These are phyloP conservation scores for Otatea glauca DNA, from an alignment of 176 grass and related monocot species.

Conservation along the genomic window DNA sequence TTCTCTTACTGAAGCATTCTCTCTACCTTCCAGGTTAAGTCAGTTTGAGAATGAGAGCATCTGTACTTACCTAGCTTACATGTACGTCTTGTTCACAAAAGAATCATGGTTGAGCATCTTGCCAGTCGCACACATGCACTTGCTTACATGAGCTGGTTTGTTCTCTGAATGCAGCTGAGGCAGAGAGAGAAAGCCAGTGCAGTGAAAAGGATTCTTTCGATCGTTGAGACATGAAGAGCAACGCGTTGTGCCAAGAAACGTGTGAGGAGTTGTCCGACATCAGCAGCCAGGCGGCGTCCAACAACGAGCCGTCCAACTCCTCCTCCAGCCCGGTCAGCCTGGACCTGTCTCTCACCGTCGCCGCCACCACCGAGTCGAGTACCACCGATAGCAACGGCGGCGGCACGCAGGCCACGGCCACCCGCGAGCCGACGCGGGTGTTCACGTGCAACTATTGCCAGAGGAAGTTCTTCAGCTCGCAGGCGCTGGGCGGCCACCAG, in stretches of 20 bases:
- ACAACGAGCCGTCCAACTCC: slow-evolving; percentile 48
- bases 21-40: slow-evolving; percentile 1
- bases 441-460: slow-evolving; percentile 85
- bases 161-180: slow-evolving; percentile 47
- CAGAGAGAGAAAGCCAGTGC: slow-evolving; percentile 1
- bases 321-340: slow-evolving; percentile 41
- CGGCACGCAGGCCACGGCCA: background rate
- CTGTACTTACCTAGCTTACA: background rate
- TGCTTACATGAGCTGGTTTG: slow-evolving; percentile 23
- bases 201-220: background rate
- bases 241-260: slow-evolving; percentile 37
- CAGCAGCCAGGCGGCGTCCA: slow-evolving; percentile 62
- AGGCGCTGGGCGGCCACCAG: slow-evolving; percentile 81
- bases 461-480: slow-evolving; percentile 87
- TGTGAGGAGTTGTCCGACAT: slow-evolving; percentile 60
- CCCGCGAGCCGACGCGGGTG: slow-evolving; percentile 55
- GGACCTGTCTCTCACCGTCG: slow-evolving; percentile 53
- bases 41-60: background rate
- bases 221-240: slow-evolving; percentile 45
- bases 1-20: background rate
- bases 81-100: background rate
- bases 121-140: background rate
- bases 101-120: background rate
- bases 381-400: slow-evolving; percentile 53
- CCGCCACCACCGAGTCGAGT: slow-evolving; percentile 50